Percentiles rank a stretch among this genome's conserved stretches.
phyloP scores from a whole-genome alignment of 345 rosid genomes.

The Aethionema arabicum region DNA sequence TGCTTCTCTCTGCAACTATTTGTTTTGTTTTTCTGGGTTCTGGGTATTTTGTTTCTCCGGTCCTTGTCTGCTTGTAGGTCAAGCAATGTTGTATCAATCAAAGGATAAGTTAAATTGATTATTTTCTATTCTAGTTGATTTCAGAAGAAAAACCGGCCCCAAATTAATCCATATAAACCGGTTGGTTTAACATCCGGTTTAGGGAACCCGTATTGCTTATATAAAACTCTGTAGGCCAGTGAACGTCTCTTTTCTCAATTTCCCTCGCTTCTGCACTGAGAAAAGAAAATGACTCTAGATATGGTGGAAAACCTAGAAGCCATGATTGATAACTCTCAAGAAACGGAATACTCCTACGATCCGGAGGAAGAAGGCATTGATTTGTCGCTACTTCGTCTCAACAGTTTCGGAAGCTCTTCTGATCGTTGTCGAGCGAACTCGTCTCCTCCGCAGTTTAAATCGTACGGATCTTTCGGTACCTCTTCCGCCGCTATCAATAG shows the following conservation, averaged over 20 bases:
- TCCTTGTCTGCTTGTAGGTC: conserved; percentile 36
- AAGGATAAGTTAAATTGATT: conserved; percentile 25
- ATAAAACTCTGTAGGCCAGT: conserved; percentile 12
- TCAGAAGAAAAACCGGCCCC: conserved; percentile 2
- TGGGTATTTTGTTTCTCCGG: conserved; percentile 12
- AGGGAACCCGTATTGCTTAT: not conserved
- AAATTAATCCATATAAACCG: conserved; percentile 8
- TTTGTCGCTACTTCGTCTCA: conserved; percentile 38
- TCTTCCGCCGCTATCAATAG: conserved; percentile 16
- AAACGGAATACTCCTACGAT: conserved; percentile 26
- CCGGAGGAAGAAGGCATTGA: conserved; percentile 35
- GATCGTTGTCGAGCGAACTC: conserved; percentile 41
- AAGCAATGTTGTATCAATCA: conserved; percentile 28
- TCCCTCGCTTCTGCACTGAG: not conserved
- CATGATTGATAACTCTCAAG: conserved; percentile 20
- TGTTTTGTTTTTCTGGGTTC: not conserved
- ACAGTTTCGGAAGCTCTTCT: conserved; percentile 38
- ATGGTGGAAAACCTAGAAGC: conserved; percentile 31
- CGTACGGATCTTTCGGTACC: conserved; percentile 37
- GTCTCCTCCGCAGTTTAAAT: conserved; percentile 37
- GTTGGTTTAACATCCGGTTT: conserved; percentile 14
- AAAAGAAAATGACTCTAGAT: not conserved
- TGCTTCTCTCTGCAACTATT: conserved; percentile 31
- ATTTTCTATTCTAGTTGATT: not conserved
- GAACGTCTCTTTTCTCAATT: conserved; percentile 7